A percentile compares a stretch with the other conserved stretches of the same genome.
These are phyloP conservation scores for Agapanthus africanus DNA, from an alignment of 106 monocot genomes.

Conservation along the genomic window DNA sequence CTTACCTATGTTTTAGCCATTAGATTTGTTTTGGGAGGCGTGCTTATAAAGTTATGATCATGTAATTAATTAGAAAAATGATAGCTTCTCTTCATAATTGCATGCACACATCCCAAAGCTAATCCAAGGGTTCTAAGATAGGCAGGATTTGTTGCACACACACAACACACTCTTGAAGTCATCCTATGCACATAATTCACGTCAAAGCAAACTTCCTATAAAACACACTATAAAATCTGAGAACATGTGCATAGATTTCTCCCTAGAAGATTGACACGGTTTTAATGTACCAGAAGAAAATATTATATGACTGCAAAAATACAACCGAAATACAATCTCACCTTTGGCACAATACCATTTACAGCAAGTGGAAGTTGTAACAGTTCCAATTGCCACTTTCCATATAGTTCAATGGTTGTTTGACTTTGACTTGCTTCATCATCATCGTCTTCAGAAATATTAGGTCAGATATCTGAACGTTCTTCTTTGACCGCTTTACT, in stretches of 20 bases:
- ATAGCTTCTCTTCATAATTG: too few species aligned
- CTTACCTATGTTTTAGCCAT: too few species aligned
- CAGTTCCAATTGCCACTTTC: slow-evolving; percentile 87
- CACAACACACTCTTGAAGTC: too few species aligned
- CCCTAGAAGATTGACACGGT: neutral
- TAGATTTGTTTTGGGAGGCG: too few species aligned
- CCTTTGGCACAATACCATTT: slow-evolving; percentile 97
- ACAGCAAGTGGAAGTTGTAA: slow-evolving; percentile 73
- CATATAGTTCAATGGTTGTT: slow-evolving; percentile 61
- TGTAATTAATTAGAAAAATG: too few species aligned
- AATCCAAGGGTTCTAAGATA: too few species aligned
- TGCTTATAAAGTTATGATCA: too few species aligned
- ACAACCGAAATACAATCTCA: too few species aligned
- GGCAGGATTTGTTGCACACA: too few species aligned
- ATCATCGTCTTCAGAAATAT: slow-evolving; percentile 37
- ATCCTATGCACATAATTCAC: neutral
- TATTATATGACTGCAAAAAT: too few species aligned
- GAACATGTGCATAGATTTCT: neutral
- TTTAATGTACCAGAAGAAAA: too few species aligned
- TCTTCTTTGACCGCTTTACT: slow-evolving; percentile 67
- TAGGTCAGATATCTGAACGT: slow-evolving; percentile 31
- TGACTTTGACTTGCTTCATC: slow-evolving; percentile 16
- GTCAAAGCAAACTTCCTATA: neutral
- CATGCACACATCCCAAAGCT: too few species aligned
- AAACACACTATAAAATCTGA: neutral